A percentile compares a stretch with the other conserved stretches of the same genome.
Conservation (phyloP, 805 yeast genomes). For the Pichia insulana region DNA sequence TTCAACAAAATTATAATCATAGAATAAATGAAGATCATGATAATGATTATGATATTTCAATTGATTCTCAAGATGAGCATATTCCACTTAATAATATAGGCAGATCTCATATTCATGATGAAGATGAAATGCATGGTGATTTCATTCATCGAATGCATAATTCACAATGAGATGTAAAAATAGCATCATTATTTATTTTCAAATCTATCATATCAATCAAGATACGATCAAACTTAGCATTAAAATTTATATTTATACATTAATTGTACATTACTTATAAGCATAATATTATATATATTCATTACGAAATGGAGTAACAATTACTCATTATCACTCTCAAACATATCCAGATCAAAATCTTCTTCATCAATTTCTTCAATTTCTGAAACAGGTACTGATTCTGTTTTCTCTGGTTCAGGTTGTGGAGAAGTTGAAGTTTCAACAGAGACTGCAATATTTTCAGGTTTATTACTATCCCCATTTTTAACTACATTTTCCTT, state of each 20-base stretch:
- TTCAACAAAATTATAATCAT: too few species aligned
- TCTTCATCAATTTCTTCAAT: constrained; percentile 9
- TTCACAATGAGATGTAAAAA: background rate
- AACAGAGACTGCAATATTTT: background rate
- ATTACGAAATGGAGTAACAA: too few species aligned
- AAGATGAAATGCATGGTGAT: background rate
- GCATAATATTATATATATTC: too few species aligned
- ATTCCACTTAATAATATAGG: background rate
- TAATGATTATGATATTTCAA: background rate
- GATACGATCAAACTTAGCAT: too few species aligned
- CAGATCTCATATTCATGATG: background rate
- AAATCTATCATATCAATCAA: too few species aligned
- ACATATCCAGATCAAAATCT: constrained; percentile 12
- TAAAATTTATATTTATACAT: too few species aligned
- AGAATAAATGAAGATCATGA: too few species aligned
- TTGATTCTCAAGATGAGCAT: background rate
- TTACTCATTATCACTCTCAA: constrained; percentile 9
- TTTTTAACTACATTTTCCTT: too few species aligned
- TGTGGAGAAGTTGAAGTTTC: background rate
- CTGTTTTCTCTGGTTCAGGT: background rate
- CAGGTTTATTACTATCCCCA: background rate
- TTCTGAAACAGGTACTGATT: background rate
- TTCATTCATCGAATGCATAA: background rate
- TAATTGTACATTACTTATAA: too few species aligned
- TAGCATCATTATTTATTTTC: too few species aligned